Evolutionary conservation across 441 rosid species (phyloP).

Genomic region (Daphne laureola): DNA sequence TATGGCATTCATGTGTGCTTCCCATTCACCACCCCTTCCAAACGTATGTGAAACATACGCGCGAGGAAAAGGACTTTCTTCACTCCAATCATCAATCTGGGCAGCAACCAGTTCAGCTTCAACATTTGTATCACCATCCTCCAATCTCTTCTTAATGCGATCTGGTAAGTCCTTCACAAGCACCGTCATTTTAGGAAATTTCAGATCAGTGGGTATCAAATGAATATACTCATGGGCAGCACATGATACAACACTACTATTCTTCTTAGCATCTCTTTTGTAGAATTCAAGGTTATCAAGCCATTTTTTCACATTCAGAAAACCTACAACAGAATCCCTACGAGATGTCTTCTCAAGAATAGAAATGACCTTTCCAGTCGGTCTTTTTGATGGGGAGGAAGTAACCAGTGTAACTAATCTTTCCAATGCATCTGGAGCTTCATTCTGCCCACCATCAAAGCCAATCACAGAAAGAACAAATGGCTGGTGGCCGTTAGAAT

Average conservation of each 20-base stretch:
- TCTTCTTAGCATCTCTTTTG: slow-evolving; percentile 34
- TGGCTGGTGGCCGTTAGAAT: slow-evolving; percentile 22
- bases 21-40: slow-evolving; percentile 71
- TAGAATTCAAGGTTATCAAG: slow-evolving; percentile 29
- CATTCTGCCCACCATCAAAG: slow-evolving; percentile 23
- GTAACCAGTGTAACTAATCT: slow-evolving; percentile 45
- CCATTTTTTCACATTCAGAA: slow-evolving; percentile 70
- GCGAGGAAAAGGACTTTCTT: slow-evolving; percentile 53
- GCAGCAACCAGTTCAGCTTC: slow-evolving; percentile 80
- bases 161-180: slow-evolving; percentile 45
- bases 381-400: slow-evolving; percentile 62
- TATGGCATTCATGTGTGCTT: slow-evolving; percentile 63
- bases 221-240: slow-evolving; percentile 42
- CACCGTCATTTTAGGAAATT: slow-evolving; percentile 64
- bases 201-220: slow-evolving; percentile 60
- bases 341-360: slow-evolving; percentile 54
- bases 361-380: slow-evolving; percentile 78
- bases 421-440: slow-evolving; percentile 33
- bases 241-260: slow-evolving; percentile 22
- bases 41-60: slow-evolving; percentile 48
- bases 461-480: slow-evolving; percentile 20
- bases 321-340: slow-evolving; percentile 65
- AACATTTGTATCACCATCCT: slow-evolving; percentile 48
- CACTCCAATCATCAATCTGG: slow-evolving; percentile 55
- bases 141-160: slow-evolving; percentile 57